Base-by-base conservation (phyloP, 2,329 filamentous ascomycete species). In the Arthrinium phaeospermum region DNA sequence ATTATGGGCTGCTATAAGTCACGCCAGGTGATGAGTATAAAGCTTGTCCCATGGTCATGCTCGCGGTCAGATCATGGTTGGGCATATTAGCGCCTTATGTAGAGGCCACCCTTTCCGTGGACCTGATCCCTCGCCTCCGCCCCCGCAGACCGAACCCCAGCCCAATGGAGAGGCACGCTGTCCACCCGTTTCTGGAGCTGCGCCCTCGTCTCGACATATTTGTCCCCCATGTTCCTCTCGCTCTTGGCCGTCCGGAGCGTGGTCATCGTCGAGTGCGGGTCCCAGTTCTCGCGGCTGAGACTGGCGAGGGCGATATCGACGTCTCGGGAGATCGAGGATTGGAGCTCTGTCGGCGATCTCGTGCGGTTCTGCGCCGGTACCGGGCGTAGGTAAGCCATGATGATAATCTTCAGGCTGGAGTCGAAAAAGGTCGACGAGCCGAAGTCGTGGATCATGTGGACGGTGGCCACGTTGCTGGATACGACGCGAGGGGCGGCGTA, bases 301-400 rank as follows among this genome's bases (percentile, higher is more conserved):
- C 86, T 89, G 10, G 84, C 83, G 16, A 87, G 76, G 0, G 85
- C 80, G 1, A 85, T 79, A 45, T 83, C 77, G 1, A 85, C 81
- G 68, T 89, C 87, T 16, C 78, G 78, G 0, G 78, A 78, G 44
- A 84, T 79, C 12, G 82, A 75, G 4, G 79, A 78, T 2, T 81
- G 41, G 0, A 79, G 70, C 0, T 80, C 77, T 1, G 81, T 78
- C 6, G 72, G 67, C 6, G 75, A 64, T 2, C 72, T 71, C n/a
- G 73, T 71, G 53, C 45, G 71, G 19, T 72, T 72, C 4, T 70
- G 72, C 1, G 71, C 70, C 2, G 76, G 74, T 14, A 83, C 77
- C 0, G 83, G 81, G 41, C 87, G 87, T 1, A 93, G 77, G 47
- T 88, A 91, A 0, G 89, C 91, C 88, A 93, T 89, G 4, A 92